phyloP scores from a whole-genome alignment of 1,284 basidiomycete genomes.

The Cutaneotrichosporon cutaneum region DNA sequence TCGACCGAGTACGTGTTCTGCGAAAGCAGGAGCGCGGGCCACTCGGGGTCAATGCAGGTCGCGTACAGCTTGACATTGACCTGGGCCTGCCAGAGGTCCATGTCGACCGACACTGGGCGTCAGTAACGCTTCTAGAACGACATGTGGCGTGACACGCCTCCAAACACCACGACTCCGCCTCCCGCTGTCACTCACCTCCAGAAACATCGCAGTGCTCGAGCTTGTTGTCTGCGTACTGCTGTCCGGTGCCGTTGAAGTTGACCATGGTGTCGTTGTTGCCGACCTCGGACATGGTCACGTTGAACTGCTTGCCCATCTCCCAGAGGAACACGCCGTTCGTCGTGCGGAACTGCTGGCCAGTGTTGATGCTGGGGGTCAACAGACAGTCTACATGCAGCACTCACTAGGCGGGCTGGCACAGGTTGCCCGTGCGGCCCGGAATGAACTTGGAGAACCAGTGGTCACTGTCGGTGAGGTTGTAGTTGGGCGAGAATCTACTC shows the following conservation, averaged over 20 bases:
- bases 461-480: constrained; percentile 27
- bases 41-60: constrained; percentile 29
- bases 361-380: constrained; percentile 20
- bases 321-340: constrained; percentile 26
- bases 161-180: background rate
- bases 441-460: constrained; percentile 30
- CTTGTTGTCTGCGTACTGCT: constrained; percentile 24
- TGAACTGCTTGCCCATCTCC: constrained; percentile 30
- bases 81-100: constrained; percentile 22
- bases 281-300: constrained; percentile 11
- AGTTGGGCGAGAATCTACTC: constrained; percentile 23
- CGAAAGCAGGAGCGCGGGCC: constrained; percentile 24
- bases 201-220: constrained; percentile 26
- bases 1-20: constrained; percentile 20
- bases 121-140: background rate
- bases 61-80: constrained; percentile 24
- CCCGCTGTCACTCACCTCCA: constrained; percentile 11
- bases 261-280: constrained; percentile 15
- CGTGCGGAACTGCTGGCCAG: constrained; percentile 23
- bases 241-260: constrained; percentile 25
- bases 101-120: constrained; percentile 20
- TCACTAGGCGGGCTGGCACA: constrained; percentile 27
- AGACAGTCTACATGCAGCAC: too few relatives aligned
- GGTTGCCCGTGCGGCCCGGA: constrained; percentile 13
- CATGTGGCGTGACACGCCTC: background rate